phyloP scores from a whole-genome alignment of 2,329 filamentous ascomycete species.

The Rhynchosporium agropyri region DNA sequence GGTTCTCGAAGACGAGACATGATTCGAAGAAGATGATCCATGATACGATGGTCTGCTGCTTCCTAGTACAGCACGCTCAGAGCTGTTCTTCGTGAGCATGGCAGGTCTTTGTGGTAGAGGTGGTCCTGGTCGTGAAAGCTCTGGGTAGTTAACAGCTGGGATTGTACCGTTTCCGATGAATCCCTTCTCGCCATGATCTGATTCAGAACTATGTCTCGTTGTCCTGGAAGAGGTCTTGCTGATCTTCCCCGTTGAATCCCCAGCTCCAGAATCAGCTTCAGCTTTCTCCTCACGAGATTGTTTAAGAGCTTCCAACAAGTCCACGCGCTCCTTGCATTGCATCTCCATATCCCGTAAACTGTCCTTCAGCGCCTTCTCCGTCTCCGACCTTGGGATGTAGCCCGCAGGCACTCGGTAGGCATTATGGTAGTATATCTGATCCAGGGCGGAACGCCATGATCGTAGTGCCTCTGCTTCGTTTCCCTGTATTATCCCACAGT shows the following conservation, averaged over 20 bases:
- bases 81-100: slow-evolving; percentile 52
- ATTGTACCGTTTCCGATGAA: slow-evolving; percentile 83
- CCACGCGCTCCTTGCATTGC: slow-evolving; percentile 91
- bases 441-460: slow-evolving; percentile 86
- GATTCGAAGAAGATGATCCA: slow-evolving; percentile 23
- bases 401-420: slow-evolving; percentile 71
- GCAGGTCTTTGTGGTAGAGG: slow-evolving; percentile 59
- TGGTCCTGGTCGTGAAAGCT: slow-evolving; percentile 69
- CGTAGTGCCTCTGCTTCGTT: slow-evolving; percentile 89
- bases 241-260: slow-evolving; percentile 33
- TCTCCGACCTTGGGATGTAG: slow-evolving; percentile 75
- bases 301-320: slow-evolving; percentile 80
- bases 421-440: slow-evolving; percentile 86
- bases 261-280: slow-evolving; percentile 32
- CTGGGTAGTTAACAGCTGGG: slow-evolving; percentile 75
- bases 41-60: slow-evolving; percentile 26
- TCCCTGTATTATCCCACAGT: slow-evolving; percentile 56
- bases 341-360: slow-evolving; percentile 81
- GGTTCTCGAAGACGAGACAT: slow-evolving; percentile 26
- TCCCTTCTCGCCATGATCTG: slow-evolving; percentile 46
- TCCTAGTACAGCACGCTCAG: slow-evolving; percentile 50
- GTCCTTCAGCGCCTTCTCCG: slow-evolving; percentile 79
- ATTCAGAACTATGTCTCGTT: slow-evolving; percentile 38
- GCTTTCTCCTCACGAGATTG: slow-evolving; percentile 57
- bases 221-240: slow-evolving; percentile 41